phyloP scores from a whole-genome alignment of 768 basidiomycete species.

The Mycena galericulata region DNA sequence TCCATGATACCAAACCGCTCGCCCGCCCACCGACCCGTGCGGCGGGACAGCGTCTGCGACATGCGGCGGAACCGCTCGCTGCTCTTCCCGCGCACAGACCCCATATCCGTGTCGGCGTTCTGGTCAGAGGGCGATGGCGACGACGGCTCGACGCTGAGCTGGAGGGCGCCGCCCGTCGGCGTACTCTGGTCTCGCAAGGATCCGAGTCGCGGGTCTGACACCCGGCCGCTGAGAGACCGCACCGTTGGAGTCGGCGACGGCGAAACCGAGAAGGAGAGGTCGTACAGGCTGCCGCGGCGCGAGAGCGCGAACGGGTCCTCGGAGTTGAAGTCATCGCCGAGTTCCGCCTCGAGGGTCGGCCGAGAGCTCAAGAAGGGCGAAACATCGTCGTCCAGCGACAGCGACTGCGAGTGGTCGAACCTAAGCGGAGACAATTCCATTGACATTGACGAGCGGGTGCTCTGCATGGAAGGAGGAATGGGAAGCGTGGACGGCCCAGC shows the following conservation, averaged over 20 bases:
- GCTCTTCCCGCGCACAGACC: conserved; percentile 37
- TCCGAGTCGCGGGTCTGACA: conserved; percentile 11
- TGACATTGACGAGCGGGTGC: conserved; percentile 50
- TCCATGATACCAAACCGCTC: conserved; percentile 55
- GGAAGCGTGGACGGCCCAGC: conserved; percentile 42
- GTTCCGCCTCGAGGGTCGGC: conserved; percentile 66
- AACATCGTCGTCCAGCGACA: conserved; percentile 31
- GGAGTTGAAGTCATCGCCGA: conserved; percentile 65
- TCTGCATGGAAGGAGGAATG: conserved; percentile 39
- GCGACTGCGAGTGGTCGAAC: conserved; percentile 39
- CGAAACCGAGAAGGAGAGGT: conserved; percentile 59
- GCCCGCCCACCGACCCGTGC: conserved; percentile 71
- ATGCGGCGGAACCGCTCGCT: conserved; percentile 50
- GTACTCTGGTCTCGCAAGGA: not conserved
- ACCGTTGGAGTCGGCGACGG: conserved; percentile 47
- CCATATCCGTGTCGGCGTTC: conserved; percentile 12
- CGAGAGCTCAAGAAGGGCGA: conserved; percentile 37
- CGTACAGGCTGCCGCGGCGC: conserved; percentile 67
- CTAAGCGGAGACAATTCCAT: conserved; percentile 50
- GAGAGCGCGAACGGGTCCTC: conserved; percentile 44
- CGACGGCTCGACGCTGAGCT: conserved; percentile 57
- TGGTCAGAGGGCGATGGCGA: conserved; percentile 43
- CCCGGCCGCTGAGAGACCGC: conserved; percentile 20
- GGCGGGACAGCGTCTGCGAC: conserved; percentile 65
- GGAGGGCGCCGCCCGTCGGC: conserved; percentile 40